Evolutionary conservation across 2,329 filamentous ascomycete species (phyloP).

Genomic region (Trichothecium roseum): DNA sequence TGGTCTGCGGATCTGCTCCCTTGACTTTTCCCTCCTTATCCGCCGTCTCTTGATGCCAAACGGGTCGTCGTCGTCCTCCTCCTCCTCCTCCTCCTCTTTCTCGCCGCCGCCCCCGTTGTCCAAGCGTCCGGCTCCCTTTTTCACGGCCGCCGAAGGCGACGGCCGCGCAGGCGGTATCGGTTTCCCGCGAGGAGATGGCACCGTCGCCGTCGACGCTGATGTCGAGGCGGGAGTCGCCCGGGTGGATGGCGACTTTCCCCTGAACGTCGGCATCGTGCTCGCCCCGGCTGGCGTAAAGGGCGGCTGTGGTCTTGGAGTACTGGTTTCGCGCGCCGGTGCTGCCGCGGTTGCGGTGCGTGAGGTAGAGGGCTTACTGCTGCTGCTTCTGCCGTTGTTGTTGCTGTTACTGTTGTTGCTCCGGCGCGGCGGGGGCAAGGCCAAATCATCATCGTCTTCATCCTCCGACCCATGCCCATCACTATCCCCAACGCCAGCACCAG

Average conservation of each 20-base stretch:
- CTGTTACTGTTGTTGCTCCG: too few relatives aligned
- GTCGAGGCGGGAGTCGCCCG: too few relatives aligned
- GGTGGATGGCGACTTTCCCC: too few relatives aligned
- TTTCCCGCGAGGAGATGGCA: too few relatives aligned
- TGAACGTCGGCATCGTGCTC: too few relatives aligned
- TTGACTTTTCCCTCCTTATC: conserved; percentile 18
- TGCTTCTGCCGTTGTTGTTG: too few relatives aligned
- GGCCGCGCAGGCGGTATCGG: neutral
- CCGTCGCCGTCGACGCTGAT: too few relatives aligned
- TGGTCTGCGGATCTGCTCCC: conserved; percentile 14
- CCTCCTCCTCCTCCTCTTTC: conserved; percentile 13
- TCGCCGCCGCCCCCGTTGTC: neutral
- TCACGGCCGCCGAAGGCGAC: neutral
- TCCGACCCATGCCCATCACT: neutral
- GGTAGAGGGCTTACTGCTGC: too few relatives aligned
- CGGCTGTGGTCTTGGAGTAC: neutral
- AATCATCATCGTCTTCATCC: conserved; percentile 1
- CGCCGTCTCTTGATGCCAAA: conserved; percentile 23
- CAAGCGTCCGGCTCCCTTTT: neutral
- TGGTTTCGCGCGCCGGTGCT: too few relatives aligned
- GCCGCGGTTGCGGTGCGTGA: too few relatives aligned
- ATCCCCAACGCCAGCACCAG: neutral
- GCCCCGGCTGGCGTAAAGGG: too few relatives aligned
- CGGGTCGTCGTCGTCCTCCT: conserved; percentile 19
- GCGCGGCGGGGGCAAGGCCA: neutral